Evolutionary conservation across 2,329 filamentous ascomycete species (phyloP).

Genomic region (Diaporthe destruens): DNA sequence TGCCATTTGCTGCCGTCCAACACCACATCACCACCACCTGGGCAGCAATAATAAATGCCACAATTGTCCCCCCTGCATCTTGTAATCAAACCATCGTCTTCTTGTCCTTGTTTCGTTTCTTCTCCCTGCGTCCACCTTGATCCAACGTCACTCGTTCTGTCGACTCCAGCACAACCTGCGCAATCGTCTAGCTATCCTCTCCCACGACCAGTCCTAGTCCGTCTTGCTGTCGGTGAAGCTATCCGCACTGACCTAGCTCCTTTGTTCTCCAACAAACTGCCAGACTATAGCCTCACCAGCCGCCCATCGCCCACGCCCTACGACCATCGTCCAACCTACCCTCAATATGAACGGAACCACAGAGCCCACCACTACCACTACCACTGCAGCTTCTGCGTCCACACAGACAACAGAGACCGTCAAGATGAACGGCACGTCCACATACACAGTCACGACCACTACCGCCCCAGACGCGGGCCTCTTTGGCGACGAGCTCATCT

Average conservation of each 20-base stretch:
- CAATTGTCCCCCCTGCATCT: constrained; percentile 9
- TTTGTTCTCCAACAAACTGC: constrained; percentile 25
- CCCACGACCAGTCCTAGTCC: background rate
- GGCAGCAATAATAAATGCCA: constrained; percentile 22
- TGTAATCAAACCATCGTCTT: background rate
- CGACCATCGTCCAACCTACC: background rate
- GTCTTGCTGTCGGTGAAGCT: constrained; percentile 26
- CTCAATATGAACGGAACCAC: constrained; percentile 29
- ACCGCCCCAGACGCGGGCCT: constrained; percentile 69
- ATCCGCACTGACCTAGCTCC: constrained; percentile 30
- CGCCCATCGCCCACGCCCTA: background rate
- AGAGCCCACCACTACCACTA: constrained; percentile 28
- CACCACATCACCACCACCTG: background rate
- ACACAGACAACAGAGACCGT: constrained; percentile 36
- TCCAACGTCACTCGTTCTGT: constrained; percentile 12
- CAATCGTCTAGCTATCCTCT: background rate
- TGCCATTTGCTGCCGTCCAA: constrained; percentile 10
- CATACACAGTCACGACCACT: constrained; percentile 46
- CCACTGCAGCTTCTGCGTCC: constrained; percentile 31
- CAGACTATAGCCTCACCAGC: constrained; percentile 11
- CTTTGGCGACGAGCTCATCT: constrained; percentile 83
- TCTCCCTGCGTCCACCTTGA: background rate
- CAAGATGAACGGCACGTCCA: constrained; percentile 33
- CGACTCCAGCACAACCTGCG: background rate
- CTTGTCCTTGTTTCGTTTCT: background rate